Base-by-base conservation (phyloP, 169 alveolate genomes). In the Babesia ovata region DNA sequence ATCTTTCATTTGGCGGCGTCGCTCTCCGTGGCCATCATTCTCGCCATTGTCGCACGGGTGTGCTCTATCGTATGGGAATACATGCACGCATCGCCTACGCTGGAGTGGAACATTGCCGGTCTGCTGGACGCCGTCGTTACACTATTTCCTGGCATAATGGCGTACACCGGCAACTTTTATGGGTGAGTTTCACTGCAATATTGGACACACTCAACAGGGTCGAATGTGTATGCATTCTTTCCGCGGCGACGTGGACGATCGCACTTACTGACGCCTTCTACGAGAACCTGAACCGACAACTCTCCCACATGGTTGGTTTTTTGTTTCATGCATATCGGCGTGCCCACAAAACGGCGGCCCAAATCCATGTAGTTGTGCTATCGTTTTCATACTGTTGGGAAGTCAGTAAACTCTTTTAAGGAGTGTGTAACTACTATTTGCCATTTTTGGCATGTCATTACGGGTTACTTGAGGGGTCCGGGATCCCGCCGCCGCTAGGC, bases 221-320 rank as follows among this genome's bases (percentile, higher is more conserved):
- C 16, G 76, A 67, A 50, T 6, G 49, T 22, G 39, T 48, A 0
- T 29, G 29, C 22, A 22, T 79, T 24, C 48, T 69, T 21, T 6
- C 49, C 29, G 26, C 87, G 19, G 50, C 66, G 21, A 54, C 54
- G 33, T 79, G 87, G 87, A 58, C 33, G 12, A 52, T 72, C 44
- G 62, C 87, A 26, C 33, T 79, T 48, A 65, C 58, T 19, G 87
- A 79, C 36, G 58, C 59, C 14, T 79, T 50, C 42, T 50, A 65
- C 53, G 81, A 79, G 29, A 33, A 26, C 36, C 22, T 79, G 71
- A 79, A 70, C 76, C 48, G 36, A 16, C 74, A 79, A 29, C n/a
- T 74, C 11, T 65, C 87, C 19, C 83, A 70, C 49, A 69, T 77
- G 86, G 86, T 77, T 54, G 19, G 71, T 46, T 50, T 19, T 52